Percentiles rank a stretch among this genome's conserved stretches.
phyloP scores from a whole-genome alignment of 2,329 filamentous ascomycete genomes.

The Exophiala aquamarina region DNA sequence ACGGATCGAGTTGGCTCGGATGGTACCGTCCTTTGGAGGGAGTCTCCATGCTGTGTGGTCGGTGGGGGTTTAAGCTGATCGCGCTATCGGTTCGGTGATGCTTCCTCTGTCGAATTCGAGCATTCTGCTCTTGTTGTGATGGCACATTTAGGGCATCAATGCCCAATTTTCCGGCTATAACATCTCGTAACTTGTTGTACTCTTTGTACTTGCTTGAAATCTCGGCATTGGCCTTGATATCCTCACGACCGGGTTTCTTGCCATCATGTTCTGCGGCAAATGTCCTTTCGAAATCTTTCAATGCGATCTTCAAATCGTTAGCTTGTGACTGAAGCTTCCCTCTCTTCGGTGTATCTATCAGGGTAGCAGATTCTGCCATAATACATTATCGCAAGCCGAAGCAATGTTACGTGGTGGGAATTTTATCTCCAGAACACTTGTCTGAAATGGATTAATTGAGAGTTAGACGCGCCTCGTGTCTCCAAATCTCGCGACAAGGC shows the following conservation, averaged over 20 bases:
- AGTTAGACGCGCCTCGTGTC: too few relatives aligned
- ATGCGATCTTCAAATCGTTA: constrained; percentile 39
- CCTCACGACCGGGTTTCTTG: constrained; percentile 44
- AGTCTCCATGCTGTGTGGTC: constrained; percentile 25
- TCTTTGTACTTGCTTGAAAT: constrained; percentile 51
- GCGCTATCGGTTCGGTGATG: constrained; percentile 22
- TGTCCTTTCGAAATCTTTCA: constrained; percentile 50
- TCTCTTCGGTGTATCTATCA: constrained; percentile 27
- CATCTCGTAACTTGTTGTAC: constrained; percentile 42
- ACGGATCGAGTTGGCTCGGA: constrained; percentile 43
- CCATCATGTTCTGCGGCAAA: constrained; percentile 45
- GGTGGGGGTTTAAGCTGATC: constrained; percentile 19
- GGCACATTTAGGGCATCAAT: constrained; percentile 35
- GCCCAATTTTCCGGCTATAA: constrained; percentile 25
- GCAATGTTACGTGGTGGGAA: neutral
- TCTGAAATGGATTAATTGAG: too few relatives aligned
- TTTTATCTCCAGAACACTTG: too few relatives aligned
- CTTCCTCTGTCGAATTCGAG: neutral
- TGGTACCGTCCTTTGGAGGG: constrained; percentile 38
- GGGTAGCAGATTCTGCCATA: constrained; percentile 10
- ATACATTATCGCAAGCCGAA: neutral
- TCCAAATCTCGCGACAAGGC: too few relatives aligned
- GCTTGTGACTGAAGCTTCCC: constrained; percentile 28
- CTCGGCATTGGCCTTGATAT: constrained; percentile 47
- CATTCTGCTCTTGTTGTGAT: constrained; percentile 27